Evolutionary conservation across 352 stramenopile genomes (phyloP), one percentile per base, ranked within the genome.

Genomic region (Phytophthora quininea): DNA sequence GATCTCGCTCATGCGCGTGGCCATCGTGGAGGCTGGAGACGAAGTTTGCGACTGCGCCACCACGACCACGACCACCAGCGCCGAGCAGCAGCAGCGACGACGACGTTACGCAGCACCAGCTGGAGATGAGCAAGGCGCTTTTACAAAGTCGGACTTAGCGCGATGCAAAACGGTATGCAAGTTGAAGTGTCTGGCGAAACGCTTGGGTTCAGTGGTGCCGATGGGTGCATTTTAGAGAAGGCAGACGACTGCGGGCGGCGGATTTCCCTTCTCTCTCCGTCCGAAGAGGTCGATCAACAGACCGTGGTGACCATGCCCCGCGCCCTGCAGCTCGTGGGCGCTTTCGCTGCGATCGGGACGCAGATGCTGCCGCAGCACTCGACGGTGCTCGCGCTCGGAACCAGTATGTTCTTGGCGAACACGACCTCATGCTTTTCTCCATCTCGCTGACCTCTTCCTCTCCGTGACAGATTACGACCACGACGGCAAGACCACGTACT

Each of bases 401-500:
- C 77, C 33, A 86, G 77, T 86, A 76, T 63, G 77, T 82, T 4
- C 35, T 11, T 40, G 35, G 35, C 35, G 35, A 40, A 27, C 42
- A n/a, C 29, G 29, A 9, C 19, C 12, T 30, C 15, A 24, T 24
- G 19, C 19, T 24, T 24, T 24, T 24, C 19, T 24, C 19, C 19
- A 24, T 24, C 19, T 24, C 19, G 19, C 19, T 24, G 19, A 24
- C 19, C 19, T 24, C 19, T 24, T 24, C 19, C 19, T 24, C 37
- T 29, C 35, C 52, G 12, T 27, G 53, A 32, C 10, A 49, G 79
- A 77, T 58, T 84, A 86, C 52, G 47, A 73, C 42, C 74, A 79
- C 54, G 67, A 88, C 15, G 69, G 69, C 50, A 60, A 73, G 11
- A 76, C 64, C 19, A 76, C 80, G 40, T 89, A 89, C 64, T 89